Evolutionary conservation across 495 filamentous ascomycete species (phyloP).

Genomic region (Xylaria flabelliformis): DNA sequence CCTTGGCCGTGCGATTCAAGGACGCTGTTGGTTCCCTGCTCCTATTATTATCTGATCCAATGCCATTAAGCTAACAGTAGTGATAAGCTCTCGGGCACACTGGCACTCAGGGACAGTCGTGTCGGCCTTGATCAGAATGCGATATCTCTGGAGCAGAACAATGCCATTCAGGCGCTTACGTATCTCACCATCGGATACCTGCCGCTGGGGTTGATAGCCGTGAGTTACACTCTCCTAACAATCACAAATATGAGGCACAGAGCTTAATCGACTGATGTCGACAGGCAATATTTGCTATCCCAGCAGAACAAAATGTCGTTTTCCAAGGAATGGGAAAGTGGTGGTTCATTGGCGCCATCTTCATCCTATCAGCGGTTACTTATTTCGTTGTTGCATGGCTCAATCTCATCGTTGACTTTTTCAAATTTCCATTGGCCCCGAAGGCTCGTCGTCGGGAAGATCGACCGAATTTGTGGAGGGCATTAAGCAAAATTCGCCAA

Average conservation of each 20-base stretch:
- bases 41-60: not conserved
- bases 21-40: not conserved
- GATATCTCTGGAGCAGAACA: not conserved
- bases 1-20: not conserved
- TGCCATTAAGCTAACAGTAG: not conserved
- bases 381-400: slow-evolving; percentile 4
- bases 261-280: not conserved
- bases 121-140: not conserved
- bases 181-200: slow-evolving; percentile 10
- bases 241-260: not conserved
- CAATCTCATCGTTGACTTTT: not conserved
- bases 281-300: slow-evolving; percentile 8
- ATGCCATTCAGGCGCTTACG: slow-evolving; percentile 8
- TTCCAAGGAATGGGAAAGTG: slow-evolving; percentile 9
- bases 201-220: not conserved
- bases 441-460: not conserved
- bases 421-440: not conserved
- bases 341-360: not conserved
- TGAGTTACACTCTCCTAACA: not conserved
- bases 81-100: not conserved
- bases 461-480: not conserved
- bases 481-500: not conserved
- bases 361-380: not conserved
- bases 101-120: slow-evolving; percentile 8
- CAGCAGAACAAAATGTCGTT: not conserved